Percentiles rank a stretch among this genome's conserved stretches.
phyloP scores from a whole-genome alignment of 768 basidiomycete genomes.

The Phylloporus arenicola region DNA sequence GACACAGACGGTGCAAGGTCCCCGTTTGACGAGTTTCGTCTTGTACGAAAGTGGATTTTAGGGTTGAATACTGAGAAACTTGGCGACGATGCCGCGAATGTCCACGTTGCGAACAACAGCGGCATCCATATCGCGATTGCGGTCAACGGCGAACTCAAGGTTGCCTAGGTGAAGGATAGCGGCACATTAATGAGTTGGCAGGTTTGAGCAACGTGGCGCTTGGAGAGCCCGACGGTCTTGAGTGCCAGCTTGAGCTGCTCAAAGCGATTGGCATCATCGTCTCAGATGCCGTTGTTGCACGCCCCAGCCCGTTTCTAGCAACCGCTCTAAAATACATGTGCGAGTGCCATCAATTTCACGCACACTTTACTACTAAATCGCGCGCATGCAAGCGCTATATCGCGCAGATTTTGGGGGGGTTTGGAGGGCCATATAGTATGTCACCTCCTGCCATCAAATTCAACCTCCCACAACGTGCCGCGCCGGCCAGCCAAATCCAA shows the following conservation, averaged over 20 bases:
- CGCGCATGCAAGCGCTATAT: too few relatives aligned
- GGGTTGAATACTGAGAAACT: slow-evolving; percentile 82
- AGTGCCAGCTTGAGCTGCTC: slow-evolving; percentile 76
- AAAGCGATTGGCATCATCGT: slow-evolving; percentile 79
- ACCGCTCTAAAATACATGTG: too few relatives aligned
- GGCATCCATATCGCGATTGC: slow-evolving; percentile 81
- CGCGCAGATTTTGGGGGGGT: too few relatives aligned
- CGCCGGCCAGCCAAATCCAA: too few relatives aligned
- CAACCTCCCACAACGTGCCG: too few relatives aligned
- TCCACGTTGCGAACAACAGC: slow-evolving; percentile 88
- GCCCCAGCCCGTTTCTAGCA: too few relatives aligned
- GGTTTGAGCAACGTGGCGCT: slow-evolving; percentile 90
- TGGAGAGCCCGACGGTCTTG: slow-evolving; percentile 47
- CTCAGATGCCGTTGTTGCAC: slow-evolving; percentile 46
- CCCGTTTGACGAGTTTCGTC: slow-evolving; percentile 89
- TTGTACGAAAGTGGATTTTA: slow-evolving; percentile 81
- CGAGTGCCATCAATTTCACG: too few relatives aligned
- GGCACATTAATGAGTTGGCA: slow-evolving; percentile 91
- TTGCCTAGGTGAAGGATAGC: slow-evolving; percentile 97
- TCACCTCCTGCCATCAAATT: too few relatives aligned
- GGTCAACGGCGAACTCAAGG: slow-evolving; percentile 84
- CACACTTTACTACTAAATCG: too few relatives aligned
- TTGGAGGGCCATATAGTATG: too few relatives aligned
- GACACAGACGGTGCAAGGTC: slow-evolving; percentile 95
- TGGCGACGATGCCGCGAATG: slow-evolving; percentile 72